Percentiles rank a stretch among this genome's conserved stretches.
These are phyloP conservation scores for Bretschneidera sinensis DNA, from an alignment of 345 rosid species.

Conservation along the genomic window DNA sequence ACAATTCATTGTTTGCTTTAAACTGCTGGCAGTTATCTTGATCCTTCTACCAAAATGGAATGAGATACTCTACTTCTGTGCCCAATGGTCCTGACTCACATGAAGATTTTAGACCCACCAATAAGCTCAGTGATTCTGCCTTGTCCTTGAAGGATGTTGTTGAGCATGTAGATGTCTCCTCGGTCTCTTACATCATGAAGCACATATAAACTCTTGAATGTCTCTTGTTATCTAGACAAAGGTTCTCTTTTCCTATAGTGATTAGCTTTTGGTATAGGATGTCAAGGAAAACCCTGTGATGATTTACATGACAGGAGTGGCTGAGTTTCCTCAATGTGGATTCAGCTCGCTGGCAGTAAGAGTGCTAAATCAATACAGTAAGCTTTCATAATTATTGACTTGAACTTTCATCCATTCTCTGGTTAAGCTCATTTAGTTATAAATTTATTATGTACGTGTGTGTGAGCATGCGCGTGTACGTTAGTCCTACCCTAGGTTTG, in stretches of 20 bases:
- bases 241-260: background rate
- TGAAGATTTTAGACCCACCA: constrained; percentile 72
- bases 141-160: constrained; percentile 60
- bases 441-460: no score
- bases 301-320: constrained; percentile 95
- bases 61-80: constrained; percentile 41
- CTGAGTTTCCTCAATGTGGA: constrained; percentile 91
- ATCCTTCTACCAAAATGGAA: constrained; percentile 33
- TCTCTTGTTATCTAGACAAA: background rate
- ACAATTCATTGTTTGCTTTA: background rate
- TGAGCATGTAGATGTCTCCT: constrained; percentile 48
- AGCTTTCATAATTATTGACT: no score
- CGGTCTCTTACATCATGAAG: background rate
- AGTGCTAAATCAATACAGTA: constrained; percentile 73
- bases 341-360: constrained; percentile 93
- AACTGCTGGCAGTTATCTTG: constrained; percentile 41
- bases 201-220: background rate
- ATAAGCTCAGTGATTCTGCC: constrained; percentile 45
- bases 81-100: constrained; percentile 80
- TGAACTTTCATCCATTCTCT: no score
- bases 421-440: no score
- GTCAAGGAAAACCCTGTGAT: constrained; percentile 86
- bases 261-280: constrained; percentile 50
- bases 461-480: no score
- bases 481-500: no score